phyloP scores from a whole-genome alignment of 139 green algal genomes.

The Dunaliella sp. region DNA sequence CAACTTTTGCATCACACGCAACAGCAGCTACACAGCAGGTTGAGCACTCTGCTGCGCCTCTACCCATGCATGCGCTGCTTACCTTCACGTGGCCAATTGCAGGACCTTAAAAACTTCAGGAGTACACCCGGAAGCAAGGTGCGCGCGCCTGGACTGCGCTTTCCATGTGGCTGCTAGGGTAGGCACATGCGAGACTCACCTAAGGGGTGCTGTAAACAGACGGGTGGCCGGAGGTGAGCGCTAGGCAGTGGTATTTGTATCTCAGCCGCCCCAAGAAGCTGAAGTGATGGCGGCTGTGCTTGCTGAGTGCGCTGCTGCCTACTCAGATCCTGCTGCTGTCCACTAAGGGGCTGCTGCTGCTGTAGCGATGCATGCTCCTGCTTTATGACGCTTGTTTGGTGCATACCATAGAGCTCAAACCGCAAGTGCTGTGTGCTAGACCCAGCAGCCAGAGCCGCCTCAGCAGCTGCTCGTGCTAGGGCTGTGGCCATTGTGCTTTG shows the following conservation, averaged over 20 bases:
- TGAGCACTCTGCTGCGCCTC: too few species aligned
- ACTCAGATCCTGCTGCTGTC: background rate
- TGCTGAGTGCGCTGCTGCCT: background rate
- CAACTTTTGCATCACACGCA: too few species aligned
- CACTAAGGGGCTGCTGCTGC: background rate
- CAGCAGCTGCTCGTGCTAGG: background rate
- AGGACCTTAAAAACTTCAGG: too few species aligned
- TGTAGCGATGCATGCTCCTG: background rate
- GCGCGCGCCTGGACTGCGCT: too few species aligned
- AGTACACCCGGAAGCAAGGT: too few species aligned
- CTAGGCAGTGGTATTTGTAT: background rate
- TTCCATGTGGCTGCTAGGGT: too few species aligned
- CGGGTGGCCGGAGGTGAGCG: background rate
- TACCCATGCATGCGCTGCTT: too few species aligned
- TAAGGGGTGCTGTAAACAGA: background rate
- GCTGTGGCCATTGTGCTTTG: too few species aligned
- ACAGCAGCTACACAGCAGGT: too few species aligned
- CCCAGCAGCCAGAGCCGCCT: conserved; percentile 12
- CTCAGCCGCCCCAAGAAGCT: background rate
- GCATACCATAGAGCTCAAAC: conserved; percentile 1
- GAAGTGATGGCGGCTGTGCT: background rate
- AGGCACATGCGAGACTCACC: too few species aligned
- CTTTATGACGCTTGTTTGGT: background rate
- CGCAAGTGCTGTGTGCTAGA: background rate
- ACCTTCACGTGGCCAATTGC: too few species aligned